A percentile compares a stretch with the other conserved stretches of the same genome.
Conservation (phyloP, 2,329 filamentous ascomycete species). For the Ampelomyces quisqualis region DNA sequence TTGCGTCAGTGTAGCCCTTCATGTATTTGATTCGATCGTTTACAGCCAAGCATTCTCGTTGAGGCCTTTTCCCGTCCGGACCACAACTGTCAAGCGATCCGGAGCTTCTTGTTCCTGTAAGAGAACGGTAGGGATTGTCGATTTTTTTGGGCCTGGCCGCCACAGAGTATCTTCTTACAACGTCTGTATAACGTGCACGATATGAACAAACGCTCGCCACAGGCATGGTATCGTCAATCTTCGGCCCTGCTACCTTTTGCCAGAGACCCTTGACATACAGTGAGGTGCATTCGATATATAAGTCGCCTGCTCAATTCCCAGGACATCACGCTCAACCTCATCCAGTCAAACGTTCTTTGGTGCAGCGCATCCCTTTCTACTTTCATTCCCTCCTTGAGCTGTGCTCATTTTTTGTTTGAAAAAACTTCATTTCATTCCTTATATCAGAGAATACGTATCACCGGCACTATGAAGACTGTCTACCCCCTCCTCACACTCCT, state of each 20-base stretch:
- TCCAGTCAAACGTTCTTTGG: constrained; percentile 22
- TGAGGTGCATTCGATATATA: constrained; percentile 23
- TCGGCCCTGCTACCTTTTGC: constrained; percentile 13
- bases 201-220: constrained; percentile 25
- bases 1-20: constrained; percentile 22
- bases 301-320: constrained; percentile 11
- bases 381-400: constrained; percentile 37
- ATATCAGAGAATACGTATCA: constrained; percentile 5
- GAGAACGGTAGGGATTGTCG: constrained; percentile 28
- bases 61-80: constrained; percentile 17
- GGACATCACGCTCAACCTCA: constrained; percentile 19
- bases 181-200: constrained; percentile 37
- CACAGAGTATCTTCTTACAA: constrained; percentile 37
- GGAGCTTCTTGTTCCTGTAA: constrained; percentile 28
- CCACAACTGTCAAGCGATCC: constrained; percentile 19
- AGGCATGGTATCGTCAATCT: constrained; percentile 15
- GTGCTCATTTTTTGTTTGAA: constrained; percentile 38
- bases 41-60: constrained; percentile 20
- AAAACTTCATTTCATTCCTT: constrained; percentile 26
- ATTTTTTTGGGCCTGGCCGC: constrained; percentile 21
- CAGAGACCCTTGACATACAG: constrained; percentile 7
- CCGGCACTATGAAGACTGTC: constrained; percentile 38
- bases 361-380: constrained; percentile 38
- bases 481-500: constrained; percentile 39
- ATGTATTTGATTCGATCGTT: constrained; percentile 41